A percentile compares a stretch with the other conserved stretches of the same genome.
These are phyloP conservation scores for Artemisia tridentata DNA, from an alignment of 129 eudicot genomes.

Conservation along the genomic window DNA sequence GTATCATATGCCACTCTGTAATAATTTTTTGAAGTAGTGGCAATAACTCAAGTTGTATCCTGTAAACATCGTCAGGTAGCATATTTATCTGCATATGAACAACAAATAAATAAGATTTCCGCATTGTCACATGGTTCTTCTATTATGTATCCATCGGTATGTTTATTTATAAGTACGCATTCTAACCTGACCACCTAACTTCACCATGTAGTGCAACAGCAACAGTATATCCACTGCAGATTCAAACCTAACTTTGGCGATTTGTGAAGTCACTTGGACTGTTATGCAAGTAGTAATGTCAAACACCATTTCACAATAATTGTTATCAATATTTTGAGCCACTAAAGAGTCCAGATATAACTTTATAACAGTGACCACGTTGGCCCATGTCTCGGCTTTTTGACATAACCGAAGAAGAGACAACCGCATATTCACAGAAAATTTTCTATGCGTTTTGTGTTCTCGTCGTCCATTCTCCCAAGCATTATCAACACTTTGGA, in stretches of 20 bases:
- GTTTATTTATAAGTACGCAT: background rate
- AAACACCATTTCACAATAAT: slow-evolving; percentile 38
- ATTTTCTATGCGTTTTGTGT: slow-evolving; percentile 65
- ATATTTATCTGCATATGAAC: slow-evolving; percentile 65
- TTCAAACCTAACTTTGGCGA: slow-evolving; percentile 85
- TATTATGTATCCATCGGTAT: background rate
- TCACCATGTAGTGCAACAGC: slow-evolving; percentile 73
- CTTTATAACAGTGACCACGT: slow-evolving; percentile 65
- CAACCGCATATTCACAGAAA: slow-evolving; percentile 56
- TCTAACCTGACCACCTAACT: slow-evolving; percentile 87
- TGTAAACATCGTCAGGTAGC: slow-evolving; percentile 70
- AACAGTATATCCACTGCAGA: slow-evolving; percentile 71
- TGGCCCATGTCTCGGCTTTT: slow-evolving; percentile 68
- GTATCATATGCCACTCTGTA: slow-evolving; percentile 87
- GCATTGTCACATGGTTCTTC: background rate
- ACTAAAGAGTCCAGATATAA: slow-evolving; percentile 67
- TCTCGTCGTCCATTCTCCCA: slow-evolving; percentile 63
- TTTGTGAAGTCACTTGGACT: slow-evolving; percentile 83
- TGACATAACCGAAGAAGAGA: slow-evolving; percentile 62
- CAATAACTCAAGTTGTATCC: slow-evolving; percentile 68
- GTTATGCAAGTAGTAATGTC: slow-evolving; percentile 44
- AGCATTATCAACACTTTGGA: slow-evolving; percentile 67
- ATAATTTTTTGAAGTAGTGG: slow-evolving; percentile 82
- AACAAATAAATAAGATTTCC: slow-evolving; percentile 8
- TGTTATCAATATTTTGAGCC: slow-evolving; percentile 55